phyloP scores from a whole-genome alignment of 2,329 filamentous ascomycete genomes.

The Ascochyta pisi region DNA sequence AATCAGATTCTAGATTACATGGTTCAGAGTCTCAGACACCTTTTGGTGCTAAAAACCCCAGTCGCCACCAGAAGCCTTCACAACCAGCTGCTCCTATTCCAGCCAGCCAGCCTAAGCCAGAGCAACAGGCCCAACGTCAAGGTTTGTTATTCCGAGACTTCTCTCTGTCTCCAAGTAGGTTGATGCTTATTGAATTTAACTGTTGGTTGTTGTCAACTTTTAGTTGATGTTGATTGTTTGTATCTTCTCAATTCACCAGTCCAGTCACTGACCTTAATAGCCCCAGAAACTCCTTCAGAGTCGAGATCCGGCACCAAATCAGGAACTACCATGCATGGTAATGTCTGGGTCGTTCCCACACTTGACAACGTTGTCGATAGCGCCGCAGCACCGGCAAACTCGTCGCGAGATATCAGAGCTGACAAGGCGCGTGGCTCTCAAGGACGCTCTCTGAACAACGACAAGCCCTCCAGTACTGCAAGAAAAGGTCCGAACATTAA shows the following conservation, averaged over 20 bases:
- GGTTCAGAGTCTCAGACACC: not conserved
- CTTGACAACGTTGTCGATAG: not conserved
- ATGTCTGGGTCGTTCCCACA: too few relatives aligned
- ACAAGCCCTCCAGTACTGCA: not conserved
- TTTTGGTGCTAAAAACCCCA: not conserved
- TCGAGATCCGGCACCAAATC: not conserved
- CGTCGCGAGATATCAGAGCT: slow-evolving; percentile 14
- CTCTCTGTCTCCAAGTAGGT: slow-evolving; percentile 5
- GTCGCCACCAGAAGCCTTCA: not conserved
- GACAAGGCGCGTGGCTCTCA: slow-evolving; percentile 27
- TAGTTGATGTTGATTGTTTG: too few relatives aligned
- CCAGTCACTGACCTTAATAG: not conserved
- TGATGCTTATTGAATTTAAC: not conserved
- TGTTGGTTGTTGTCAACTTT: not conserved
- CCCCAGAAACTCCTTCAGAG: not conserved
- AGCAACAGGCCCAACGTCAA: not conserved
- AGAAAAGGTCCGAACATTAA: not conserved
- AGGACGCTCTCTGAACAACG: slow-evolving; percentile 23
- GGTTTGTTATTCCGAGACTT: slow-evolving; percentile 13
- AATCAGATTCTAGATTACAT: not conserved
- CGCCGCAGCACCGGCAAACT: not conserved
- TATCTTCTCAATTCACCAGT: not conserved
- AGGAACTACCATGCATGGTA: not conserved
- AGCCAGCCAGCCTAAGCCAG: not conserved
- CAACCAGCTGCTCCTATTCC: not conserved